Percentiles rank a stretch among this genome's conserved stretches.
Evolutionary conservation across 768 basidiomycete species (phyloP).

Genomic region (Russula dissimulans): DNA sequence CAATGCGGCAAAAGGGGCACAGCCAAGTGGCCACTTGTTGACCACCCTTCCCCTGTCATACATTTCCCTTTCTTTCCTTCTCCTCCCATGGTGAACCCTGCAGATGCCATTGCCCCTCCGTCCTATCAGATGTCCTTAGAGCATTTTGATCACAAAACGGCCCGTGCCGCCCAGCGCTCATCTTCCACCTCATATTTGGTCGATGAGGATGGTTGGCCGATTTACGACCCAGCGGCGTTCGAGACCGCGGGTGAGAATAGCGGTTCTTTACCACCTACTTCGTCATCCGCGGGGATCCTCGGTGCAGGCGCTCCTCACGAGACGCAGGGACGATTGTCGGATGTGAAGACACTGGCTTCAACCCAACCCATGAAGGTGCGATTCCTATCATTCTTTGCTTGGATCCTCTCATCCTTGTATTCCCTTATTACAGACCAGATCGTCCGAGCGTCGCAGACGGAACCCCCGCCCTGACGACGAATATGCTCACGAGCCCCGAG

Average conservation of each 20-base stretch:
- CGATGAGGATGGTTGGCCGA: constrained; percentile 12
- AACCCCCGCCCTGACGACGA: not conserved
- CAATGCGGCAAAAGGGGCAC: not conserved
- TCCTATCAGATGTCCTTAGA: constrained; percentile 15
- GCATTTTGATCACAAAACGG: constrained; percentile 13
- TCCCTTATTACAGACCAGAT: not conserved
- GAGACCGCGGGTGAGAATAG: constrained; percentile 7
- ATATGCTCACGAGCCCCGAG: constrained; percentile 1
- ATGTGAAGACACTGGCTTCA: not conserved
- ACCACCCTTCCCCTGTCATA: not conserved
- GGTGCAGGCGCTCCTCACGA: not conserved
- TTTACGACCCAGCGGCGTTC: constrained; percentile 12
- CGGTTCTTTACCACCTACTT: not conserved
- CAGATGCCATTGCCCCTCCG: constrained; percentile 6
- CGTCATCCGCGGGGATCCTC: constrained; percentile 4
- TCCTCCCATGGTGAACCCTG: not conserved
- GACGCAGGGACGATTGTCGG: not conserved
- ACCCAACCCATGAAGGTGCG: constrained; percentile 3
- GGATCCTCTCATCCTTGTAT: not conserved
- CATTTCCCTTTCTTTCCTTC: not conserved
- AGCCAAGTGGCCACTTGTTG: too few species aligned
- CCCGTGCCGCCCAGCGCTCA: not conserved
- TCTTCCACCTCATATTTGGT: not conserved
- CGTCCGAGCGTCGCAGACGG: not conserved
- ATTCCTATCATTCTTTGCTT: not conserved